Percentiles rank a stretch among this genome's conserved stretches.
These are phyloP conservation scores for Umbilicaria muhlenbergii DNA, from an alignment of 495 filamentous ascomycete species.

Conservation along the genomic window DNA sequence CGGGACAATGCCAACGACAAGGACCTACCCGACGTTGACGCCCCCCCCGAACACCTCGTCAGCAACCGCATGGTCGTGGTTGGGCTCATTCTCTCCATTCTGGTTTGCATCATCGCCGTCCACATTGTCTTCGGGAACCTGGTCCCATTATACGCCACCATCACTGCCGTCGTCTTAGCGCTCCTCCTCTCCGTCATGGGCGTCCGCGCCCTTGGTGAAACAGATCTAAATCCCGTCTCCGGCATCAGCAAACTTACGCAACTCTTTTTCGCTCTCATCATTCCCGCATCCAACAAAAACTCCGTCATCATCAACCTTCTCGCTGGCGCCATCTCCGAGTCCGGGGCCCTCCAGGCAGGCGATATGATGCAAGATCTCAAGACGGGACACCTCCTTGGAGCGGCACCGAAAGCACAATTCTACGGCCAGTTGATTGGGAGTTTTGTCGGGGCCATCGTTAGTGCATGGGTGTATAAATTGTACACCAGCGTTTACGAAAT, in stretches of 20 bases:
- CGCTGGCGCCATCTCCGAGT: constrained; percentile 77
- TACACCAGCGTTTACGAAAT: constrained; percentile 84
- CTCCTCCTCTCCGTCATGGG: constrained; percentile 89
- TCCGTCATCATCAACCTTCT: constrained; percentile 86
- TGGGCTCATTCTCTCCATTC: constrained; percentile 57
- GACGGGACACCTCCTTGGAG: constrained; percentile 84
- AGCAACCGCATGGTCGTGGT: constrained; percentile 54
- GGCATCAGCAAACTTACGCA: constrained; percentile 95
- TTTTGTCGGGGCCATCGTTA: constrained; percentile 74
- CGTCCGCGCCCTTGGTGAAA: constrained; percentile 86
- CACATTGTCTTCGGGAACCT: constrained; percentile 60
- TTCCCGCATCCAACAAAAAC: constrained; percentile 58
- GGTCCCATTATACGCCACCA: constrained; percentile 51
- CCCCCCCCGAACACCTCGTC: constrained; percentile 69
- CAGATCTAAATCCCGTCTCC: constrained; percentile 90
- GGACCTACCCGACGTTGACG: constrained; percentile 45
- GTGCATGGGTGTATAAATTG: constrained; percentile 74
- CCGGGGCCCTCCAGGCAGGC: constrained; percentile 85
- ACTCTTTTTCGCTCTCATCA: constrained; percentile 80
- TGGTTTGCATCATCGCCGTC: constrained; percentile 66
- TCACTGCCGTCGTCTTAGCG: constrained; percentile 71
- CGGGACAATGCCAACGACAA: constrained; percentile 13
- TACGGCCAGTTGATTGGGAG: constrained; percentile 89
- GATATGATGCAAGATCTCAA: constrained; percentile 99
- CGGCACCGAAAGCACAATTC: constrained; percentile 88